phyloP scores from a whole-genome alignment of 768 basidiomycete genomes.

The Suillus ampliporus region DNA sequence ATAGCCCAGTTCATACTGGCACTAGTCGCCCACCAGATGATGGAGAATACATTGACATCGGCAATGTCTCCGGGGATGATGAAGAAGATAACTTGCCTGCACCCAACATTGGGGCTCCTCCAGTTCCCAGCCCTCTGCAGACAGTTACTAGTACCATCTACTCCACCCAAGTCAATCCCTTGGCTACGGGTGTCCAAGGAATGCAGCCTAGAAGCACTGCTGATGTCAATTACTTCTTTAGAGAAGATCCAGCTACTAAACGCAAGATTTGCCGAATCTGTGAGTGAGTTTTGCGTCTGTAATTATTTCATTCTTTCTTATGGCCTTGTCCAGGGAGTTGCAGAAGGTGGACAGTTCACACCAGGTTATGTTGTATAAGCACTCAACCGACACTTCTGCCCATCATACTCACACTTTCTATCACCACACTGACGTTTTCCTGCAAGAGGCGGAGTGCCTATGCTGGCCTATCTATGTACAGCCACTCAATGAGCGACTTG shows the following conservation, averaged over 20 bases:
- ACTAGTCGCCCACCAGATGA: too few species aligned
- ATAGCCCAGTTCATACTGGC: too few species aligned
- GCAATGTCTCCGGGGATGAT: too few species aligned
- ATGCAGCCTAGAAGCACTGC: background rate
- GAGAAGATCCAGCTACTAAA: background rate
- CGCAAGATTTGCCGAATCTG: background rate
- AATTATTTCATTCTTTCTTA: background rate
- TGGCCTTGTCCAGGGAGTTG: background rate
- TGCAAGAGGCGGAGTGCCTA: background rate
- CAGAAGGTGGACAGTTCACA: background rate
- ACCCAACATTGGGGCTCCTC: too few species aligned
- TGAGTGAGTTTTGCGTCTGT: background rate
- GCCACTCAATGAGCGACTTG: too few species aligned
- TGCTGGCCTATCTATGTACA: background rate
- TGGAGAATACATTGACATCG: too few species aligned
- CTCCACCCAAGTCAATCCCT: background rate
- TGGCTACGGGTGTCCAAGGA: background rate
- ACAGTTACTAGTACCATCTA: background rate
- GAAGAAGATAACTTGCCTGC: too few species aligned
- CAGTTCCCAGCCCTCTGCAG: too few species aligned
- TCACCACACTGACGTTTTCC: background rate
- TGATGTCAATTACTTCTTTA: background rate
- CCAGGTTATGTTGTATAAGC: background rate
- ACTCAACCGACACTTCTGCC: background rate
- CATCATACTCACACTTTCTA: background rate